These are phyloP conservation scores for Lonicera japonica DNA, from an alignment of 129 eudicot genomes.

Conservation along the genomic window DNA sequence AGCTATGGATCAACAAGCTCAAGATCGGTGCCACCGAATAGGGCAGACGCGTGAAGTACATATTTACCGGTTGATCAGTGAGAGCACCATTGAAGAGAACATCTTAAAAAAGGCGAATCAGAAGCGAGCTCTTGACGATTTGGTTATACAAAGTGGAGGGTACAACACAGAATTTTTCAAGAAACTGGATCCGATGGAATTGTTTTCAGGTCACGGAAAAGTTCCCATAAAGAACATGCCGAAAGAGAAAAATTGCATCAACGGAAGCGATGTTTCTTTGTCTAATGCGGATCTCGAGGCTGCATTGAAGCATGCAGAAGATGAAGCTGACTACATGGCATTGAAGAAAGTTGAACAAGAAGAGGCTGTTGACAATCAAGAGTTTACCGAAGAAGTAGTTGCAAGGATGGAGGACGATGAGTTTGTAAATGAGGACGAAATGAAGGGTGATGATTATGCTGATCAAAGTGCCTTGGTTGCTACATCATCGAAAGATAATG, in stretches of 20 bases:
- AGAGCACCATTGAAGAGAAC: constrained; percentile 94
- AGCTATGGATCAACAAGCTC: constrained; percentile 99
- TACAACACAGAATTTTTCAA: constrained; percentile 94
- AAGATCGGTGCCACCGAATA: constrained; percentile 96
- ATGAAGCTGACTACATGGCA: constrained; percentile 99
- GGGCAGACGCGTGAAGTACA: constrained; percentile 99
- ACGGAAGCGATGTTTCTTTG: constrained; percentile 35
- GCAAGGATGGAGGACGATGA: constrained; percentile 84
- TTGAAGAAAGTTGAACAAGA: constrained; percentile 90
- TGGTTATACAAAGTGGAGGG: constrained; percentile 96
- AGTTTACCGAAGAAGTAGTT: constrained; percentile 80
- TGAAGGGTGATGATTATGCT: constrained; percentile 39
- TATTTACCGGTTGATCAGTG: constrained; percentile 87
- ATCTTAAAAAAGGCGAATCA: constrained; percentile 94
- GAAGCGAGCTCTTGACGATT: constrained; percentile 90
- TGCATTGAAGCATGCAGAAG: constrained; percentile 91
- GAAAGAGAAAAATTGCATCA: constrained; percentile 32
- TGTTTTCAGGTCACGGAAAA: constrained; percentile 66
- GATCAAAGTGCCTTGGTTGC: constrained; percentile 34
- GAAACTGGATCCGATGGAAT: constrained; percentile 89
- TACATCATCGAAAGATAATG: constrained; percentile 33
- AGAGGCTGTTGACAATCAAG: constrained; percentile 98
- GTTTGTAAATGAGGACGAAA: constrained; percentile 70
- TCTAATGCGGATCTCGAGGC: constrained; percentile 87
- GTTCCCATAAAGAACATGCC: constrained; percentile 28